Evolutionary conservation across 2,329 filamentous ascomycete genomes (phyloP).

Genomic region (Aspergillus persii): DNA sequence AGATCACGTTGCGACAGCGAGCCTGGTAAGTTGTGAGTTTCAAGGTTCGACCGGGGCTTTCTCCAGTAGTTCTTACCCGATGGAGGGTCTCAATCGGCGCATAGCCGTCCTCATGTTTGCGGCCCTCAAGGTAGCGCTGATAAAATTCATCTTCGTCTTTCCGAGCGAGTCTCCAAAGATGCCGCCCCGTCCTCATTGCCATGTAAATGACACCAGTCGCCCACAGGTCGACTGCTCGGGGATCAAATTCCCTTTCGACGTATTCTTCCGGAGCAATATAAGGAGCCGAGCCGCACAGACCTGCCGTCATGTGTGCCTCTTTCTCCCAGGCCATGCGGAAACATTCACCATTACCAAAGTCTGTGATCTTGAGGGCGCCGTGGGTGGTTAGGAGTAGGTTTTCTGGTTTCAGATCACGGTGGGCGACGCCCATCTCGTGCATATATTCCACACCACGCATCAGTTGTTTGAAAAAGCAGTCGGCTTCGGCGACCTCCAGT

Average conservation of each 20-base stretch:
- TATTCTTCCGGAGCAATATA: conserved; percentile 99
- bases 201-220: conserved; percentile 99
- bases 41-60: background rate
- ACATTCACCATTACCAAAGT: conserved; percentile 98
- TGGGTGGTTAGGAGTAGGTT: conserved; percentile 91
- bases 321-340: conserved; percentile 99
- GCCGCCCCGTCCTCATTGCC: conserved; percentile 96
- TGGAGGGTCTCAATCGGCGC: conserved; percentile 93
- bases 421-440: conserved; percentile 98
- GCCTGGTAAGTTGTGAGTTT: conserved; percentile 57
- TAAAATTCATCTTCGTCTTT: conserved; percentile 98
- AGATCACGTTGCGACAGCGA: conserved; percentile 96
- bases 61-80: conserved; percentile 63
- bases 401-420: conserved; percentile 94
- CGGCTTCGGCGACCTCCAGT: conserved; percentile 82
- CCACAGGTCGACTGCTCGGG: conserved; percentile 96
- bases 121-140: conserved; percentile 85
- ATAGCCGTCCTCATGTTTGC: conserved; percentile 92
- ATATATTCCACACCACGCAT: conserved; percentile 99
- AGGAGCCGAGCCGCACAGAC: conserved; percentile 90
- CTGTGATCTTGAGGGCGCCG: conserved; percentile 92
- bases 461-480: conserved; percentile 98
- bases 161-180: conserved; percentile 95
- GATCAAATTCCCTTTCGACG: conserved; percentile 91
- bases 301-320: conserved; percentile 96